Base-by-base conservation (phyloP, 805 yeast genomes). In the Myxozyma udenii region DNA sequence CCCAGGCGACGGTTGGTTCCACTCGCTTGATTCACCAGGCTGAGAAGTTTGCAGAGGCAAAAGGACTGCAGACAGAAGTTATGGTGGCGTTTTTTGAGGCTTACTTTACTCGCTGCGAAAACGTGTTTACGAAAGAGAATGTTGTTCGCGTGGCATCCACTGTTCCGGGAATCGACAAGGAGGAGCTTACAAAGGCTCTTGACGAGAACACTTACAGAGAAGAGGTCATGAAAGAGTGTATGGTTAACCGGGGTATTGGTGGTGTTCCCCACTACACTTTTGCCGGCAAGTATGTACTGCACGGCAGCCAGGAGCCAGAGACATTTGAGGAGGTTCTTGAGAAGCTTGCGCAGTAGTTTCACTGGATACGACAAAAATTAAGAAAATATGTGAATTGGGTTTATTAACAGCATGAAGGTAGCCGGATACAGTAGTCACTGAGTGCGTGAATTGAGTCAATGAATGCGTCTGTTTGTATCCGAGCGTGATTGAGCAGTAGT, bases 211-310 rank as follows among this genome's bases (percentile, higher is more conserved):
- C 37, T 37, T 55, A 44, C 18, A 28, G 21, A 36, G 41, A 38
- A 16, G 37, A 11, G 22, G 57, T 53, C n/a, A 51, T 38, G 30
- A 42, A 42, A 21, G 55, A 50, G 28, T 24, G 26, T 11, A 33
- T 33, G 25, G 36, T 32, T 41, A 53, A 49, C 40, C 18, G 51
- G n/a, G 26, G 9, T 24, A 36, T 53, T n/a, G 54, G 57, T 6
- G 57, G 57, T n/a, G 57, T 53, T 6, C 57, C 57, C 21, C 54
- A 53, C 25, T 49, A 41, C 24, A 46, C 51, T 18, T 42, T 53
- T 42, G 54, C 45, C 9, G 41, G 18, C n/a, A 36, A 37, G 33
- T 11, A 38, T 19, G 51, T 43, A 35, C 24, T 53, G 3, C 54
- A 50, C 26, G 57, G 57, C 7, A 49, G 54, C 7, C 57, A 53